phyloP scores from a whole-genome alignment of 2,329 filamentous ascomycete genomes.

The Penicillium verrucosum region DNA sequence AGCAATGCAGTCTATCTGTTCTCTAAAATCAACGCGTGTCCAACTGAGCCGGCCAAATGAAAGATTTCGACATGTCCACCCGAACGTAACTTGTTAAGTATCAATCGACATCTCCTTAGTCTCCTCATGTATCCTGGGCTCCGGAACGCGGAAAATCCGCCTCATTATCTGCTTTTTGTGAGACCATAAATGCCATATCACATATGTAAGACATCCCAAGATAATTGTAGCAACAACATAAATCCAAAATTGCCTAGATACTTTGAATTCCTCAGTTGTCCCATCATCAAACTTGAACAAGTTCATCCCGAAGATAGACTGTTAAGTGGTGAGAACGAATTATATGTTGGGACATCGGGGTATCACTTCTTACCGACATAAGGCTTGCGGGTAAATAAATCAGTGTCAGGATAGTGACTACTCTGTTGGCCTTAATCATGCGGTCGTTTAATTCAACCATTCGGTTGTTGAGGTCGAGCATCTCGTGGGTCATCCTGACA shows the following conservation, averaged over 20 bases:
- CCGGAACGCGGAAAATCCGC: neutral
- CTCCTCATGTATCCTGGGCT: neutral
- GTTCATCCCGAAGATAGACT: slow-evolving; percentile 25
- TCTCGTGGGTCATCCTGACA: slow-evolving; percentile 14
- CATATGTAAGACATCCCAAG: neutral
- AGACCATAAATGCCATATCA: slow-evolving; percentile 1
- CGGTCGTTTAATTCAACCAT: slow-evolving; percentile 2
- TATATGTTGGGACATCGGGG: neutral
- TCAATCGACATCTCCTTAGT: neutral
- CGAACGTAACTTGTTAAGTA: neutral
- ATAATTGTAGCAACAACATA: slow-evolving; percentile 11
- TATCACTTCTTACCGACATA: slow-evolving; percentile 29
- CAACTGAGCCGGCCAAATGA: neutral
- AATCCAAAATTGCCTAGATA: slow-evolving; percentile 21
- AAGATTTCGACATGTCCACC: neutral
- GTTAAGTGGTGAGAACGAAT: neutral
- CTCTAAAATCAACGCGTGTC: neutral
- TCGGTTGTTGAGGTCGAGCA: slow-evolving; percentile 15
- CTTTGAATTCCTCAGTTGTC: slow-evolving; percentile 4
- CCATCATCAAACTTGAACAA: slow-evolving; percentile 17
- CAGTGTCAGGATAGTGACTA: slow-evolving; percentile 28
- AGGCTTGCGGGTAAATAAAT: slow-evolving; percentile 38
- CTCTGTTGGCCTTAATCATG: slow-evolving; percentile 3
- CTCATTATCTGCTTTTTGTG: neutral
- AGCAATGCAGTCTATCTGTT: neutral